phyloP scores from a whole-genome alignment of 768 basidiomycete genomes.

The Termitomyces sp. region DNA sequence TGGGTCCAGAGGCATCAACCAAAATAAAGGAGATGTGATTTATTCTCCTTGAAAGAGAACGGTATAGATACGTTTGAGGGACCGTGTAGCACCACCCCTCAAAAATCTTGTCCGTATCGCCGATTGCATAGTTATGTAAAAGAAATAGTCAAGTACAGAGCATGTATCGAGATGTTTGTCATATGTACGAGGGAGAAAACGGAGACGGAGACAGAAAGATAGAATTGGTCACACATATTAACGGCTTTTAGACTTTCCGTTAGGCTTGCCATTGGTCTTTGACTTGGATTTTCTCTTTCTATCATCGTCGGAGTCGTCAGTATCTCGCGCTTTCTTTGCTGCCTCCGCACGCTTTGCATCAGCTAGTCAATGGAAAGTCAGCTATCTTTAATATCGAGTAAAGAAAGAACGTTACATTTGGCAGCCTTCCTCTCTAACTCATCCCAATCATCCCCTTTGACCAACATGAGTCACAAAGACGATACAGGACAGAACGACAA shows the following conservation, averaged over 20 bases:
- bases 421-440: constrained; percentile 91
- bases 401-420: constrained; percentile 50
- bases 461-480: not conserved
- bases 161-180: not conserved
- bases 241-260: constrained; percentile 11
- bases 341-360: constrained; percentile 46
- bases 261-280: constrained; percentile 30
- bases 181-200: not conserved
- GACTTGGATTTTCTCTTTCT: constrained; percentile 42
- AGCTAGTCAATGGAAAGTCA: constrained; percentile 29
- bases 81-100: not conserved
- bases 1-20: not conserved
- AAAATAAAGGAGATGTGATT: constrained; percentile 4
- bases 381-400: constrained; percentile 10
- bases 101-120: not conserved
- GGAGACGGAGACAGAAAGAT: not conserved
- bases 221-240: not conserved
- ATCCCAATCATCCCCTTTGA: constrained; percentile 89
- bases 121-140: not conserved
- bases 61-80: not conserved
- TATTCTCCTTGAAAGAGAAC: not conserved
- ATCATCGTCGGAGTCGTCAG: constrained; percentile 51
- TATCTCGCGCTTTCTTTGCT: constrained; percentile 37
- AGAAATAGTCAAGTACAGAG: not conserved
- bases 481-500: constrained; percentile 7